Conservation (phyloP, 164 flowering plant species). For the Tetrastigma voinierianum region DNA sequence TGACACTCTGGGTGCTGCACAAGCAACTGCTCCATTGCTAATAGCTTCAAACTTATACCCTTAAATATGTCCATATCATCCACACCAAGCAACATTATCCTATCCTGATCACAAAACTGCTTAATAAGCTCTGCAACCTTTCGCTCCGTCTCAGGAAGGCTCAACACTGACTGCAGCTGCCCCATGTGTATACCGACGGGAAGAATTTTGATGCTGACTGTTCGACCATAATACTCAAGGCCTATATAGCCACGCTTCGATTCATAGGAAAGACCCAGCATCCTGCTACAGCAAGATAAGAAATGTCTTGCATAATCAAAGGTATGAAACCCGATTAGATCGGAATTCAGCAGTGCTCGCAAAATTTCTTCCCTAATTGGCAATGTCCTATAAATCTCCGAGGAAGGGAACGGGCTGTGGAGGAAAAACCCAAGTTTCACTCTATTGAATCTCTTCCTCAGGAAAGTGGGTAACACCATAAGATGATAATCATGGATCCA, state of each 20-base stretch:
- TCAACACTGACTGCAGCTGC: constrained; percentile 54
- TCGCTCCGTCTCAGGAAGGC: constrained; percentile 56
- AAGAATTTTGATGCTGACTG: constrained; percentile 69
- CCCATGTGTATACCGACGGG: constrained; percentile 82
- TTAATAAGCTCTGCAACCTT: constrained; percentile 52
- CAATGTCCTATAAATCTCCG: constrained; percentile 66
- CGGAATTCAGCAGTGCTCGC: constrained; percentile 62
- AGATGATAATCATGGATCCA: constrained; percentile 81
- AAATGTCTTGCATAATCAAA: constrained; percentile 79
- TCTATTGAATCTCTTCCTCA: constrained; percentile 67
- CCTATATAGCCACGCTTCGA: constrained; percentile 77
- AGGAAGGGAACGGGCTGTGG: constrained; percentile 71
- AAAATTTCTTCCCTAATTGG: constrained; percentile 71
- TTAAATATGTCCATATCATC: constrained; percentile 85
- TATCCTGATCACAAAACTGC: constrained; percentile 40
- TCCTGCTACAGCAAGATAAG: constrained; percentile 67
- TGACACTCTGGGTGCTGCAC: constrained; percentile 62
- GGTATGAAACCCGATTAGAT: constrained; percentile 73
- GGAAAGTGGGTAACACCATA: constrained; percentile 74
- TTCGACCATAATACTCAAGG: constrained; percentile 71
- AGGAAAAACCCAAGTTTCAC: constrained; percentile 74
- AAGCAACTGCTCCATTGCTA: constrained; percentile 77
- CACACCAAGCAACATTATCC: constrained; percentile 67
- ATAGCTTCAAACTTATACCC: constrained; percentile 67
- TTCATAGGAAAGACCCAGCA: constrained; percentile 72